Evolutionary conservation across 305 asterid species (phyloP).

Genomic region (Salvia sclarea): DNA sequence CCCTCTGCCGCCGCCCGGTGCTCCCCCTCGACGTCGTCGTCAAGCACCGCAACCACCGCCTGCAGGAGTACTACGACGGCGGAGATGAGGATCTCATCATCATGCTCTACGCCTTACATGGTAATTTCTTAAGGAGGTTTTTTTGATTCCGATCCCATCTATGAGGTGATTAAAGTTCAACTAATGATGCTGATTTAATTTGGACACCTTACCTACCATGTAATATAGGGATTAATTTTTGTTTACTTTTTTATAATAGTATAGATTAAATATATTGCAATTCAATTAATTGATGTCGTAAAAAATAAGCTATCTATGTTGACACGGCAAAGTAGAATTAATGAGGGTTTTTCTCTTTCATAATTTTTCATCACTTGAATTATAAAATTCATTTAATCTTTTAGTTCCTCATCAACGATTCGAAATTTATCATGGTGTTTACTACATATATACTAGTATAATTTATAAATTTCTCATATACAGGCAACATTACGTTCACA

Average conservation of each 20-base stretch:
- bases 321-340: background rate
- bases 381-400: no score
- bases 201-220: background rate
- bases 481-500: no score
- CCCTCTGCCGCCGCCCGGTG: slow-evolving; percentile 60
- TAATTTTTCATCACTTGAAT: no score
- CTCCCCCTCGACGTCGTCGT: slow-evolving; percentile 53
- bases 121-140: slow-evolving; percentile 47
- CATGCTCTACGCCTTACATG: slow-evolving; percentile 50
- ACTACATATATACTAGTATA: no score
- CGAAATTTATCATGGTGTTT: no score
- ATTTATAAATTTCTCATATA: no score
- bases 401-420: no score
- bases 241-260: background rate
- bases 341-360: no score
- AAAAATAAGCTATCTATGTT: background rate
- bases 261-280: no score
- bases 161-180: background rate
- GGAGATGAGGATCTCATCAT: slow-evolving; percentile 52
- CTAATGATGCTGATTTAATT: background rate
- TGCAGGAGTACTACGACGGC: slow-evolving; percentile 45
- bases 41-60: slow-evolving; percentile 47
- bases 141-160: background rate
- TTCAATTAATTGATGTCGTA: background rate
- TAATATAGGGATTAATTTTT: background rate